Base-by-base conservation (phyloP, 805 yeast species). In the Monosporozyma servazzii region DNA sequence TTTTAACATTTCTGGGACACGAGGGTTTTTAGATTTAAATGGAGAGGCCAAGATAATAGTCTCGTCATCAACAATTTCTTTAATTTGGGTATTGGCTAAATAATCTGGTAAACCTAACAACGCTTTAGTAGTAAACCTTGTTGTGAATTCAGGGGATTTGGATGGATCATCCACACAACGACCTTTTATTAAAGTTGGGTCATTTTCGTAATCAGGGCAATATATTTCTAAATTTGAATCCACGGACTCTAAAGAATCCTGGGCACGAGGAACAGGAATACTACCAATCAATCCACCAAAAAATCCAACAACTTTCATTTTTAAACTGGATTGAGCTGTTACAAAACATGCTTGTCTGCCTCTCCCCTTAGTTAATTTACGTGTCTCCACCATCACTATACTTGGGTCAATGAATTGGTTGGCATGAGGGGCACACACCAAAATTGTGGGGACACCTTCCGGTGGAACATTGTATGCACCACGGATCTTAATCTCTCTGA, bases 221-320 rank as follows among this genome's bases (percentile, higher is more conserved):
- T 55, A 78, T 9, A 90, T 81, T 51, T 71, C 74, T 36, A 66
- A 50, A 3, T 96, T 96, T 50, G 79, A 79, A 1, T 73, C 67
- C n/a, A 80, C 95, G 8, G 72, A 65, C 33, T 66, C 69, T 60
- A 91, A 75, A 62, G 81, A 82, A 66, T 91, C 99, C 67, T 93
- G 98, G 3, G 95, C 86, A 56, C 99, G 75, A 8, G 84, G 83
- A 2, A 93, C 98, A 0, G 96, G 96, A 52, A 91, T 90, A 3
- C 96, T 77, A 62, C 81, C 75, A 55, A 87, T 86, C 43, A 81
- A 73, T 50, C 81, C 72, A 6, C 96, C 82, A 56, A 91, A 73
- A n/a, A 77, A 63, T 3, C 96, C 96, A 54, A 91, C 82, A 51
- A 87, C 73, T 44, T 70, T 72, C 45, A 77, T 76, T 48, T 77